Evolutionary conservation across 129 eudicot species (phyloP).

Genomic region (Artemisia annua): DNA sequence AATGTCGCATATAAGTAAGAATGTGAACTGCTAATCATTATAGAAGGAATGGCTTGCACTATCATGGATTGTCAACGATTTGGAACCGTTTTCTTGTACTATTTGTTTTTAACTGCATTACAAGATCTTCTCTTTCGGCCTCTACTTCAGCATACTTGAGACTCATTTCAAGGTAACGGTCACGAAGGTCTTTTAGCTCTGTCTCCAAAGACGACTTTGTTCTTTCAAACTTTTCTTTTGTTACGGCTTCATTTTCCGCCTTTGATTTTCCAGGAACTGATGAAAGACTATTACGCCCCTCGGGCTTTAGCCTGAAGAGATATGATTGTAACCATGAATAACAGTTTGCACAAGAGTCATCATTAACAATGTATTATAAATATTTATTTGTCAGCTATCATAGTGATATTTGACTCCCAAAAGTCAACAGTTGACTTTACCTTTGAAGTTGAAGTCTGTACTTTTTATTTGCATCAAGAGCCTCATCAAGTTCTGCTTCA

Average conservation of each 20-base stretch:
- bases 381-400: not conserved
- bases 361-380: not conserved
- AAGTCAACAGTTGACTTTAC: conserved; percentile 24
- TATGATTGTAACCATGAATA: conserved; percentile 4
- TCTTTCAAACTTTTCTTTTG: conserved; percentile 57
- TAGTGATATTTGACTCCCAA: conserved; percentile 17
- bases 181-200: conserved; percentile 83
- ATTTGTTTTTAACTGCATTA: conserved; percentile 61
- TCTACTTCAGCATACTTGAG: conserved; percentile 93
- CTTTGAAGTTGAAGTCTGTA: conserved; percentile 60
- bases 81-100: conserved; percentile 58
- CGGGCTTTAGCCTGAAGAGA: conserved; percentile 38
- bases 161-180: conserved; percentile 90
- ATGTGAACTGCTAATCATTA: conserved; percentile 19
- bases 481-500: conserved; percentile 66
- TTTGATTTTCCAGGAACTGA: conserved; percentile 34
- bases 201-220: conserved; percentile 67
- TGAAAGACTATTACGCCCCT: conserved; percentile 43
- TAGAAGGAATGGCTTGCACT: conserved; percentile 2
- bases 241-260: conserved; percentile 39
- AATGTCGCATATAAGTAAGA: not conserved
- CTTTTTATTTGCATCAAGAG: conserved; percentile 49
- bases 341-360: not conserved
- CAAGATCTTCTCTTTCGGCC: conserved; percentile 92
- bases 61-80: conserved; percentile 26